These are phyloP conservation scores for Cladorrhinum sp. DNA, from an alignment of 2,329 filamentous ascomycete genomes.

Conservation along the genomic window DNA sequence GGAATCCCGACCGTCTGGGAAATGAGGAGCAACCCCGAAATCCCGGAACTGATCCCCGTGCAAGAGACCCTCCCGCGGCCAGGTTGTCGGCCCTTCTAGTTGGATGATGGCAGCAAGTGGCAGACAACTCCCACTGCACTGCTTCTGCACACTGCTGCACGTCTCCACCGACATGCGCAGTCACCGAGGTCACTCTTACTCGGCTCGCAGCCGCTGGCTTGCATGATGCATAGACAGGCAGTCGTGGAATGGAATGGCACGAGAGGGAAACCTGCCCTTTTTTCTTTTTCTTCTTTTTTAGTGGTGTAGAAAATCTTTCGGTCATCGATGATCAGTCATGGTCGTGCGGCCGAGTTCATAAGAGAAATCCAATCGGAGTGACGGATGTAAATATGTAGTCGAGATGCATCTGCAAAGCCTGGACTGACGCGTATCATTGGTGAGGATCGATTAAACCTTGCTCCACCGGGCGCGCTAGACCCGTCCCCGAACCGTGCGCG, in stretches of 20 bases:
- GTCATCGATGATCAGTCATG: not conserved
- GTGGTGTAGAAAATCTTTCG: not conserved
- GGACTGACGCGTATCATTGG: not conserved
- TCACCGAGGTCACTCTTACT: not conserved
- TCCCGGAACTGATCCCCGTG: not conserved
- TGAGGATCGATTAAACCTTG: conserved; percentile 2
- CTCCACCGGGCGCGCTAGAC: conserved; percentile 18
- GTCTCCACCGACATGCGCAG: not conserved
- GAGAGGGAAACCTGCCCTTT: not conserved
- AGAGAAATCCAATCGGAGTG: not conserved
- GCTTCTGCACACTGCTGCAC: not conserved
- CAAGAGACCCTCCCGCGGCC: not conserved
- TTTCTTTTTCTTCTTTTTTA: too few relatives aligned
- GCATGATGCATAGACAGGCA: conserved; percentile 5
- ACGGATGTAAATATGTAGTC: not conserved
- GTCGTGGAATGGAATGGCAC: not conserved
- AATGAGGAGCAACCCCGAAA: not conserved
- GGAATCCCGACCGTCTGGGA: not conserved
- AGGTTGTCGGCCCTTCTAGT: not conserved
- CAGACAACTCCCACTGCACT: not conserved
- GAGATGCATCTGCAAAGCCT: not conserved
- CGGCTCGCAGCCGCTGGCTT: conserved; percentile 1
- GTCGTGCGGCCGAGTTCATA: not conserved
- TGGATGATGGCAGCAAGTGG: not conserved
- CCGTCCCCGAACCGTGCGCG: conserved; percentile 30